Base-by-base conservation (phyloP, 2,329 filamentous ascomycete genomes). In the Furcasterigmium sp. region DNA sequence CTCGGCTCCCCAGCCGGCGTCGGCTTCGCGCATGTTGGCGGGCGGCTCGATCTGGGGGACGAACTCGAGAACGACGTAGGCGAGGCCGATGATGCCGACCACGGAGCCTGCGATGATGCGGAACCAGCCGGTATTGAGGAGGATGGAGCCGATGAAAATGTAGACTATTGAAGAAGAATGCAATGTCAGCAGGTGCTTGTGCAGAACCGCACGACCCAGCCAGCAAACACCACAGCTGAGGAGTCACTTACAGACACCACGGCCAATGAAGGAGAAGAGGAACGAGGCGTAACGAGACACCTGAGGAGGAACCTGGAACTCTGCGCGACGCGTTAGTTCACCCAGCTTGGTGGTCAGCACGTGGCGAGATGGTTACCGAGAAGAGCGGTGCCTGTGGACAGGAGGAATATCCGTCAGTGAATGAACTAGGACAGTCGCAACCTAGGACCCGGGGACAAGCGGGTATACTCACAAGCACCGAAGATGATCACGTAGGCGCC, bases 261-360 rank as follows among this genome's bases (percentile, higher is more conserved):
- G 90, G 49, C 93, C 93, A 55, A 97, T 71, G 76, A 98, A 97
- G 45, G 88, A 95, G 75, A 97, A 97, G 68, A 97, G 84, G 75
- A 98, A 98, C 10, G 89, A 95, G 43, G 90, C 91, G 73, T 97
- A 95, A 69, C 89, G 85, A 46, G 90, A 85, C 43, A 95, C 77
- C 64, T 95, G 91, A 46, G 91, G 88, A 40, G 93, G 91, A 56
- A 96, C 91, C 68, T 95, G 86, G 72, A 97, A 95, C 69, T 98
- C 93, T 76, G 56, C 17, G 8, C 40, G 10, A 13, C 11, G 10
- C 23, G 35, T 42, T 34, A 45, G 39, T 25, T 5, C n/a, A n/a
- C n/a, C n/a, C n/a, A n/a, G n/a, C n/a, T n/a, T n/a, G n/a, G n/a
- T n/a, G n/a, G n/a, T n/a, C n/a, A n/a, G n/a, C n/a, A n/a, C n/a